Conservation (phyloP, 306 rosid species). For the Elaeagnus macrophylla region DNA sequence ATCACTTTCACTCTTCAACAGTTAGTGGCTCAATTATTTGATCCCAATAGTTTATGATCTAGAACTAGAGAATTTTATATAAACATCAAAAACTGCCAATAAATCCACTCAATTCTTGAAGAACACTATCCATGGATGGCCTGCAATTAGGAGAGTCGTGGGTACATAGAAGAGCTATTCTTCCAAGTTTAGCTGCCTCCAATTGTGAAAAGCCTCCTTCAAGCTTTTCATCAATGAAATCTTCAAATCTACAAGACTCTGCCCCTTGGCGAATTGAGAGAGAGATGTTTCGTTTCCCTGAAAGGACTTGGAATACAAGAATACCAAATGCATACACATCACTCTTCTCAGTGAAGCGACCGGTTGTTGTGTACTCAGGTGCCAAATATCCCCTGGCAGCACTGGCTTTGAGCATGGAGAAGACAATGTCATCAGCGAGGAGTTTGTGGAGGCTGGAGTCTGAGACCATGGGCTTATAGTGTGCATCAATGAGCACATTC, state of each 20-base stretch:
- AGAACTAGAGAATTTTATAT: conserved; percentile 6
- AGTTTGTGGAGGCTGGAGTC: conserved; percentile 81
- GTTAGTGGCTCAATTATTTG: conserved; percentile 8
- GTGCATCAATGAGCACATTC: conserved; percentile 52
- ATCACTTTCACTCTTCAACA: conserved; percentile 14
- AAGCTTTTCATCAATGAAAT: conserved; percentile 52
- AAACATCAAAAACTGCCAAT: conserved; percentile 12
- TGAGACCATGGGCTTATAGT: conserved; percentile 47
- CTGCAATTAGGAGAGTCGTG: conserved; percentile 50
- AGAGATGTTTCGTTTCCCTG: conserved; percentile 47
- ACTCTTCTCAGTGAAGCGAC: conserved; percentile 62
- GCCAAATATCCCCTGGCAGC: conserved; percentile 88
- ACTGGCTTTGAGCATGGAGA: conserved; percentile 65
- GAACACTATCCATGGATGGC: conserved; percentile 55
- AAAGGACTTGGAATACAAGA: conserved; percentile 62
- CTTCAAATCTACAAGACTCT: conserved; percentile 31
- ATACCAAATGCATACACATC: conserved; percentile 81
- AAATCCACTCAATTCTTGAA: conserved; percentile 32
- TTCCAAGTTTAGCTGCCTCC: conserved; percentile 54
- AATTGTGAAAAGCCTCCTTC: conserved; percentile 51
- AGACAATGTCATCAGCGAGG: conserved; percentile 72
- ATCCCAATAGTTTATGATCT: conserved; percentile 9
- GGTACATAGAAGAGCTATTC: conserved; percentile 57
- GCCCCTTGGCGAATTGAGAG: conserved; percentile 28
- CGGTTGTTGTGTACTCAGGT: conserved; percentile 65